Evolutionary conservation across 1,284 basidiomycete species (phyloP), one percentile per base, ranked within the genome.

Genomic region (Rhizoctonia solani): DNA sequence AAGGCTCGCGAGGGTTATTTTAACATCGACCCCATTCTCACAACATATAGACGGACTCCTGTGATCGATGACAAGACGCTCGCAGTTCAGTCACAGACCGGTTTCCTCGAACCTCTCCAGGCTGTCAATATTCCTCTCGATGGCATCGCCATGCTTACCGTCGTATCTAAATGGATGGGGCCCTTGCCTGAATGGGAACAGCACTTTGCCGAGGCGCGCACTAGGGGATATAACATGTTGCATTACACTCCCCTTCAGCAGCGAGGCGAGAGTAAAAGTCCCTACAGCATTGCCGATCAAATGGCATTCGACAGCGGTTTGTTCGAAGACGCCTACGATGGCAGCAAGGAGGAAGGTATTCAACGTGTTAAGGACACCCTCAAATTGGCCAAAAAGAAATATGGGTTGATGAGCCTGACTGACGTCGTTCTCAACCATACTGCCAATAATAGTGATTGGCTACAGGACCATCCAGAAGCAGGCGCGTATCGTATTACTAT

Each of bases 161-260:
- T 95, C 49, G 87, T 98, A 50, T 95, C 93, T 1, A 98, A 98
- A 77, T 98, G 95, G 95, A 96, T 97, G 92, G 95, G 94, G 1
- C 83, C 87, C 1, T 77, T 93, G 30, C 77, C 79, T 11, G 80
- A 86, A 34, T 98, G 95, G 95, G 83, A 80, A 50, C 81, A 83
- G 5, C 85, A 92, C 74, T 90, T 95, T 72, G 82, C 84, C 56
- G 92, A 95, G 77, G 90, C 92, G 4, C 85, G 87, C 68, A 83
- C 92, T 69, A 82, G 95, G 56, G 95, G 95, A 0, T 98, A 98
- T 81, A 98, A 94, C 71, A 94, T 95, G 91, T 80, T 98, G 47
- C 95, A 98, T 75, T 98, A 92, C 81, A 92, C 95, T 0, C 95
- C 95, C 0, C 81, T 98, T 14, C 95, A 98, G 76, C 88, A 92